Base-by-base conservation (phyloP, 495 filamentous ascomycete genomes). In the Aspergillus egyptiacus region DNA sequence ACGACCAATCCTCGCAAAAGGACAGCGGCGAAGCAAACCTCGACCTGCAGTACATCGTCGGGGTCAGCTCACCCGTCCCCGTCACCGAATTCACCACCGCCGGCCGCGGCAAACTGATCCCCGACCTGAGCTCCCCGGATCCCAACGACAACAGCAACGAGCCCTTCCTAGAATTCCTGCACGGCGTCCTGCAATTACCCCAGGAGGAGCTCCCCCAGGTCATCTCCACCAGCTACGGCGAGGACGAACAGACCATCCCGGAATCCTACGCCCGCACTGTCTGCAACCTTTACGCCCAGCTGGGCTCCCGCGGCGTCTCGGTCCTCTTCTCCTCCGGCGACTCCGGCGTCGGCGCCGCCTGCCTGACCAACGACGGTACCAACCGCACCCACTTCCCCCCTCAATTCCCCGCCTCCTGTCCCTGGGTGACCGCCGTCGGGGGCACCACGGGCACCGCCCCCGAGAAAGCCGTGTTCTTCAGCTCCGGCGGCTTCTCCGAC, bases 201-300 rank as follows among this genome's bases (percentile, higher is more conserved):
- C 63, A 77, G 41, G 48, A 60, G 11, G 69, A 81, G 6, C 73
- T 95, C 8, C 89, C 88, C 1, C 80, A 85, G 50, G 80, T 86
- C 10, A 78, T 95, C 50, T 83, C 85, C 28, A 89, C 81, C 34
- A 88, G 83, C 0, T 95, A 93, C 61, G 86, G 86, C 32, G 87
- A 91, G 54, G 79, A 89, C 37, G 89, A 95, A 61, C 76, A 91
- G 68, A 85, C 79, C 4, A 77, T 93, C 0, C 86, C 87, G 0
- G 58, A 70, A 27, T 62, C 72, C 1, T 94, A 89, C 55, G 81
- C 85, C 33, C 67, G 69, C 34, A 75, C 71, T 31, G 84, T 88
- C 4, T 93, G 88, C 70, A 79, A 84, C 60, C 60, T 83, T 31
- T 81, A 77, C 62, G 77, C 78, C 34, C 77, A 87, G 61, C 78